These are phyloP conservation scores for Dipteronia sinensis DNA, from an alignment of 345 rosid species.

Conservation along the genomic window DNA sequence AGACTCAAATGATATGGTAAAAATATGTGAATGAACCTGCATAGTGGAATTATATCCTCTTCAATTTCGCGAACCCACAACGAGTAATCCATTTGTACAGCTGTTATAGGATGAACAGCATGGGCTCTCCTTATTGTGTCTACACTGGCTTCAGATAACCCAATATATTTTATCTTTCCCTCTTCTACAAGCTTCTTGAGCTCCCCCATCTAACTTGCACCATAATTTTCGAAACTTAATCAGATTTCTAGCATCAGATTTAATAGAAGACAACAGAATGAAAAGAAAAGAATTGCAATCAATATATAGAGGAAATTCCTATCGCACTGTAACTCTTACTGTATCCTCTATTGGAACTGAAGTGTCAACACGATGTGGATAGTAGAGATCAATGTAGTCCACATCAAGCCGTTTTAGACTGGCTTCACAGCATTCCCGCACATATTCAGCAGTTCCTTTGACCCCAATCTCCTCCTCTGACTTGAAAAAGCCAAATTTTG, in stretches of 20 bases:
- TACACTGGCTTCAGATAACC: constrained; percentile 48
- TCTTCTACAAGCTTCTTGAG: constrained; percentile 47
- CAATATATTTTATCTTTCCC: constrained; percentile 49
- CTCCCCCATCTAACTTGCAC: constrained; percentile 34
- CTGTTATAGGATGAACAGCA: constrained; percentile 51
- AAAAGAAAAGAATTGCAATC: too few relatives aligned
- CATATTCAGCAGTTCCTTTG: constrained; percentile 37
- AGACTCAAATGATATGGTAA: neutral
- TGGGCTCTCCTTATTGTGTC: constrained; percentile 47
- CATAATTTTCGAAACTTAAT: neutral
- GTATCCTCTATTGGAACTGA: constrained; percentile 56
- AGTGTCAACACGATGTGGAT: constrained; percentile 53
- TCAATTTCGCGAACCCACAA: constrained; percentile 42
- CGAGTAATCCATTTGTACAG: constrained; percentile 49
- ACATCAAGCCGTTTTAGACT: constrained; percentile 48
- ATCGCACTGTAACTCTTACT: too few relatives aligned
- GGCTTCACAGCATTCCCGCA: constrained; percentile 52
- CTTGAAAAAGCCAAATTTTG: neutral
- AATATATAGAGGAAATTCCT: too few relatives aligned
- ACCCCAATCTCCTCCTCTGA: neutral
- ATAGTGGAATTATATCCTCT: constrained; percentile 37
- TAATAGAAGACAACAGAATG: too few relatives aligned
- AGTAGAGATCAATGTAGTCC: constrained; percentile 52
- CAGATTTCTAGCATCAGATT: too few relatives aligned
- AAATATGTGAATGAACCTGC: constrained; percentile 29